phyloP scores from a whole-genome alignment of 75 land plant genomes.

The Chamaecyparis obtusa region DNA sequence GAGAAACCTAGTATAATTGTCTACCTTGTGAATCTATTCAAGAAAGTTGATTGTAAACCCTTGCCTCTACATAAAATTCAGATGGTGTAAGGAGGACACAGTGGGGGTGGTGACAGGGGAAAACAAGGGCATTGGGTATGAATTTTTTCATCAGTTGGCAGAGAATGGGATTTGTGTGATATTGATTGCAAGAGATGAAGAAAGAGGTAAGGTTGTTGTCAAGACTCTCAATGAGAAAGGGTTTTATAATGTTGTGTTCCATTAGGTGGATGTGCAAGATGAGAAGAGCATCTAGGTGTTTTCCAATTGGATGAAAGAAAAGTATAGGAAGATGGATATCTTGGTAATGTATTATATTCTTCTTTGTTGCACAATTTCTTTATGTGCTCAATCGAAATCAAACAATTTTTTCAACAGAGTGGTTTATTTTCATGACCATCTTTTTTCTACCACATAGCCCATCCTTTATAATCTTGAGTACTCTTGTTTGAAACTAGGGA shows the following conservation, averaged over 20 bases:
- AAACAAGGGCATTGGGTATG: constrained; percentile 36
- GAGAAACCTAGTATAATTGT: too few species aligned
- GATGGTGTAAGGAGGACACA: constrained; percentile 36
- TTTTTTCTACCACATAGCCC: too few species aligned
- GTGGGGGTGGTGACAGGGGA: constrained; percentile 33
- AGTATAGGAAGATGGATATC: constrained; percentile 22
- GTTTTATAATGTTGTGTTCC: constrained; percentile 24
- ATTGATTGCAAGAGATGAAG: constrained; percentile 21
- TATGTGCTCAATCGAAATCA: too few species aligned
- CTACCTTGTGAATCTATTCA: too few species aligned
- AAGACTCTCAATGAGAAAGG: not conserved
- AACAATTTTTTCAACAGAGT: too few species aligned
- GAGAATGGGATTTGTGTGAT: constrained; percentile 29
- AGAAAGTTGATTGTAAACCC: too few species aligned
- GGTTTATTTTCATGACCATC: too few species aligned
- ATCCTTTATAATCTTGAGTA: too few species aligned
- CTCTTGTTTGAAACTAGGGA: too few species aligned
- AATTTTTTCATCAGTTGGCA: constrained; percentile 18
- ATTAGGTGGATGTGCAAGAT: constrained; percentile 14
- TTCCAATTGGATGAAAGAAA: constrained; percentile 22
- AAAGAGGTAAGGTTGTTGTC: not conserved
- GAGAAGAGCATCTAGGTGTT: constrained; percentile 15
- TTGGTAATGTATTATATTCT: constrained; percentile 5
- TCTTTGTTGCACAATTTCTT: not conserved
- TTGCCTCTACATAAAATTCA: not conserved